Percentiles rank a stretch among this genome's conserved stretches.
Conservation (phyloP, 2,329 filamentous ascomycete species). For the Aspergillus piperis region DNA sequence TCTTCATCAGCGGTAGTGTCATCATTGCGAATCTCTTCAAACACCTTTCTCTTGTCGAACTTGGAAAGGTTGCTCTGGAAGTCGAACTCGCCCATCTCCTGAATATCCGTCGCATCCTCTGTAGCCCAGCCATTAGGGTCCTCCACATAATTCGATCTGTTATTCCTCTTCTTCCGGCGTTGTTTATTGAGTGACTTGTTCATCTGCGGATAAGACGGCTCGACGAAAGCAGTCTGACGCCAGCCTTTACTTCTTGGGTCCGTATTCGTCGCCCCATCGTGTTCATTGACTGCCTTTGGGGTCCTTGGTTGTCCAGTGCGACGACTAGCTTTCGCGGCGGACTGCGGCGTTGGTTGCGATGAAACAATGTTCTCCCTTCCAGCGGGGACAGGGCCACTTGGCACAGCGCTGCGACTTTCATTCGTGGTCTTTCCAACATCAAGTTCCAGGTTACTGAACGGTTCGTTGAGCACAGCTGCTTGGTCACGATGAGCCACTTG, state of each 20-base stretch:
- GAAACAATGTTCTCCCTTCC: conserved; percentile 21
- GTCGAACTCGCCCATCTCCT: conserved; percentile 92
- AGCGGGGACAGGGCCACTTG: conserved; percentile 15
- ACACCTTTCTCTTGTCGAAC: conserved; percentile 90
- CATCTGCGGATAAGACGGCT: conserved; percentile 53
- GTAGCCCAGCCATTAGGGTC: conserved; percentile 87
- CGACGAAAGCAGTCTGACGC: conserved; percentile 67
- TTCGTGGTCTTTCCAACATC: conserved; percentile 24
- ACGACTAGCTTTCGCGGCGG: conserved; percentile 45
- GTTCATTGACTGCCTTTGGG: conserved; percentile 35
- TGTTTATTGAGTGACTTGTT: conserved; percentile 35
- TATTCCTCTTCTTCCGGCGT: conserved; percentile 49
- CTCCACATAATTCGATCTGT: conserved; percentile 49
- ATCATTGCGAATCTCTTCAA: conserved; percentile 86
- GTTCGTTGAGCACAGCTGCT: conserved; percentile 44
- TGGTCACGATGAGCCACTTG: conserved; percentile 27
- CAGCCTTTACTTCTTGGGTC: conserved; percentile 62
- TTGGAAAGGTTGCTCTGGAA: conserved; percentile 87
- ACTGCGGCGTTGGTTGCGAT: conserved; percentile 28
- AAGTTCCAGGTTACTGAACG: conserved; percentile 47
- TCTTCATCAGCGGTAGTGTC: conserved; percentile 87
- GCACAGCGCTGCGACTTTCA: conserved; percentile 16
- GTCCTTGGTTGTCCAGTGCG: conserved; percentile 49
- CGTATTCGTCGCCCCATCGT: conserved; percentile 34
- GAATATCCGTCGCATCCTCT: conserved; percentile 91